These are phyloP conservation scores for Platanus orientalis DNA, from an alignment of 164 flowering plant genomes.

Conservation along the genomic window DNA sequence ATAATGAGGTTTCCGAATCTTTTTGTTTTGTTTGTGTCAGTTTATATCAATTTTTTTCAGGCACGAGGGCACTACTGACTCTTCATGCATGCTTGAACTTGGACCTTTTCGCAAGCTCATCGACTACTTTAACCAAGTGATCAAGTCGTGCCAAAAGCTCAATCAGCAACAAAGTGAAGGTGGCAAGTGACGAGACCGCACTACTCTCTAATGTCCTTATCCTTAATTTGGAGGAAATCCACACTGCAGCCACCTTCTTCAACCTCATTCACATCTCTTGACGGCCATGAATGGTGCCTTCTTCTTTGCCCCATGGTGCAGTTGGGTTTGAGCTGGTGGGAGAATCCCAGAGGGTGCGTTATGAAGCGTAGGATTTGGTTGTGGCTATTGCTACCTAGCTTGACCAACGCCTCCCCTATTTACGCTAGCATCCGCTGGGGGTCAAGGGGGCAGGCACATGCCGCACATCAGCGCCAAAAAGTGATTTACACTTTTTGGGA, in stretches of 20 bases:
- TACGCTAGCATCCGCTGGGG: background rate
- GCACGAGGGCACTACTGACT: too few species aligned
- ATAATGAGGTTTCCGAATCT: too few species aligned
- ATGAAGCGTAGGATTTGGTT: too few species aligned
- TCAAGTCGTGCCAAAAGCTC: constrained; percentile 64
- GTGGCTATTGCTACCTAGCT: background rate
- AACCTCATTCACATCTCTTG: constrained; percentile 29
- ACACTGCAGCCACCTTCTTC: constrained; percentile 12
- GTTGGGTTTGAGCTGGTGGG: constrained; percentile 7
- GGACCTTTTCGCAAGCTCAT: constrained; percentile 47
- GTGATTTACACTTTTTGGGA: too few species aligned
- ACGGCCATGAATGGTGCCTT: constrained; percentile 35
- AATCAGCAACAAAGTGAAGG: constrained; percentile 56
- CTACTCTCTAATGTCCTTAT: constrained; percentile 46
- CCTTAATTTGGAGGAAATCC: constrained; percentile 18
- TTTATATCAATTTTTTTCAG: too few species aligned
- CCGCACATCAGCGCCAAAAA: too few species aligned
- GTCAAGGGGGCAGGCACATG: constrained; percentile 17
- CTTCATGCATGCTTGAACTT: constrained; percentile 50
- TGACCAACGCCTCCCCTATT: background rate
- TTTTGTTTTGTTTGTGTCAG: too few species aligned
- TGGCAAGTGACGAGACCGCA: constrained; percentile 52
- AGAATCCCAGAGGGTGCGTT: background rate
- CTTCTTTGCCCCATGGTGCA: constrained; percentile 25
- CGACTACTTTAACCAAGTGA: constrained; percentile 61